Conservation (phyloP, 768 basidiomycete genomes). For the Pholiota microspora region DNA sequence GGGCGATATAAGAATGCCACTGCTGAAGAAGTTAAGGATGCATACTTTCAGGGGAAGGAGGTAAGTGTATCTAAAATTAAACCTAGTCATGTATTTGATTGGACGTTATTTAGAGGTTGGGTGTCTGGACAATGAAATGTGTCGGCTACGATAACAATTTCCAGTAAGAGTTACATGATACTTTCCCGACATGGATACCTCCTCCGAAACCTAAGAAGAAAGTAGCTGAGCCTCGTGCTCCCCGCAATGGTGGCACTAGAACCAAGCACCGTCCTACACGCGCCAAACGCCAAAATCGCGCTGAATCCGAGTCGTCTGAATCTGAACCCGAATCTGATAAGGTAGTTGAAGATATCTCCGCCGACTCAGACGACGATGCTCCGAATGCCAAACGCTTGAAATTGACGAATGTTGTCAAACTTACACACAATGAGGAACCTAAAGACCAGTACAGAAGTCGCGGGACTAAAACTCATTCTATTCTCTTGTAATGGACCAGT, state of each 20-base stretch:
- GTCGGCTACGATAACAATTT: constrained; percentile 37
- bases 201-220: background rate
- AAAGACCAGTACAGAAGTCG: too few relatives aligned
- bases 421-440: too few relatives aligned
- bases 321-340: too few relatives aligned
- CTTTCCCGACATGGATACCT: constrained; percentile 12
- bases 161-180: constrained; percentile 29
- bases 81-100: too few relatives aligned
- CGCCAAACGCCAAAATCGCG: background rate
- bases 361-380: too few relatives aligned
- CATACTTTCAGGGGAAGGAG: constrained; percentile 29
- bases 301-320: too few relatives aligned
- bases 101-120: constrained; percentile 25
- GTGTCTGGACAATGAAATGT: constrained; percentile 39
- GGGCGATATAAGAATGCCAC: constrained; percentile 16
- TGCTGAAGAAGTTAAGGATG: constrained; percentile 23
- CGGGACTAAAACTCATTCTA: too few relatives aligned
- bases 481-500: too few relatives aligned
- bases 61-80: constrained; percentile 16
- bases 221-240: background rate
- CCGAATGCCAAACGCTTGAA: too few relatives aligned
- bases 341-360: too few relatives aligned
- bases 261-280: background rate
- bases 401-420: too few relatives aligned
- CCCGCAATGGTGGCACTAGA: too few relatives aligned